Percentiles rank a stretch among this genome's conserved stretches.
phyloP scores from a whole-genome alignment of 306 rosid genomes.

The Psophocarpus tetragonolobus region DNA sequence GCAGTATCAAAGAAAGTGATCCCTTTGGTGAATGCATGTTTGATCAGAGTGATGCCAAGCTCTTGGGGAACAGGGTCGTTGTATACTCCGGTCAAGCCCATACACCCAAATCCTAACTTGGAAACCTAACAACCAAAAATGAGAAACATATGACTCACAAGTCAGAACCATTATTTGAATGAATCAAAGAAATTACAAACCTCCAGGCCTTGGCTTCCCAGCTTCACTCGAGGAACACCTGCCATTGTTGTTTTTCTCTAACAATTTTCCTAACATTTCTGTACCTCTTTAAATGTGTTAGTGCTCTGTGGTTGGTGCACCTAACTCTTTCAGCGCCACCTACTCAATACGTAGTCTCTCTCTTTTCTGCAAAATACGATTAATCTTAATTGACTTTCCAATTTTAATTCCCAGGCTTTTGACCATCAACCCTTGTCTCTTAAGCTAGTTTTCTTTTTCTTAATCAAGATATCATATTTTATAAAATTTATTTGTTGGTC shows the following conservation, averaged over 20 bases:
- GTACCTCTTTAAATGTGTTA: neutral
- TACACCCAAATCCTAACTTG: conserved; percentile 79
- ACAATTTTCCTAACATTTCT: neutral
- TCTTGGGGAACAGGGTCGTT: conserved; percentile 62
- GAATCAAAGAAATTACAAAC: neutral
- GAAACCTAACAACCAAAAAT: conserved; percentile 53
- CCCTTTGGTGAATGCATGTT: conserved; percentile 64
- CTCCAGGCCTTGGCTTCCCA: conserved; percentile 35
- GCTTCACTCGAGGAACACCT: conserved; percentile 33
- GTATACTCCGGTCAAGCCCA: conserved; percentile 64
- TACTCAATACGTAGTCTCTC: too few species aligned
- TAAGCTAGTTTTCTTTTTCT: too few species aligned
- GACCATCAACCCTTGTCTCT: too few species aligned
- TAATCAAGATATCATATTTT: too few species aligned
- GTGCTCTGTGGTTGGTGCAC: neutral
- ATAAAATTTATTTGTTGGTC: too few species aligned
- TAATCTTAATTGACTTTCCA: too few species aligned
- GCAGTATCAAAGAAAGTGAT: conserved; percentile 84
- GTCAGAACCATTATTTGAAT: neutral
- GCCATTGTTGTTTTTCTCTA: conserved; percentile 34
- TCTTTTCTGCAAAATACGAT: too few species aligned
- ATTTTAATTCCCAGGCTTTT: too few species aligned
- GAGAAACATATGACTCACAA: neutral
- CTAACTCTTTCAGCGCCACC: neutral
- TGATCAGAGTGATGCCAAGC: conserved; percentile 58